These are phyloP conservation scores for Bertia moriformis DNA, from an alignment of 2,329 filamentous ascomycete species.

Conservation along the genomic window DNA sequence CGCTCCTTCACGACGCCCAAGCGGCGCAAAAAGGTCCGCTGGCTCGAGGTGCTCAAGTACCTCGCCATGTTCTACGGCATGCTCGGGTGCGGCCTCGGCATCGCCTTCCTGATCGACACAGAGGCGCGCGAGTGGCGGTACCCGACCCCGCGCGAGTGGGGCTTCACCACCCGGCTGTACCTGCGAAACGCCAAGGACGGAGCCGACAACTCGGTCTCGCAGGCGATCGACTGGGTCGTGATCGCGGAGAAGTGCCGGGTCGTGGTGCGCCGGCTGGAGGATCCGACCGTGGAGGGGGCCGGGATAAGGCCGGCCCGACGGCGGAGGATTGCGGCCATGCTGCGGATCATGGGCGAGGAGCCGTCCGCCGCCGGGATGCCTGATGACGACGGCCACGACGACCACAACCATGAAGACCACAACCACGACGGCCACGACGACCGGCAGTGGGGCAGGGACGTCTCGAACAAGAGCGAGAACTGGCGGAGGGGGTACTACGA, in stretches of 20 bases:
- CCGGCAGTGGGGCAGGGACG: constrained; percentile 46
- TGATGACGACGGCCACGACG: too few relatives aligned
- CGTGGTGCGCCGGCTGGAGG: constrained; percentile 54
- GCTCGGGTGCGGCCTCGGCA: constrained; percentile 40
- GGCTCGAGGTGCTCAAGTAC: constrained; percentile 55
- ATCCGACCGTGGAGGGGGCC: too few relatives aligned
- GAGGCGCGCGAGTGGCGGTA: constrained; percentile 62
- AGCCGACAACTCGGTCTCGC: constrained; percentile 33
- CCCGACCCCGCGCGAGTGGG: constrained; percentile 75
- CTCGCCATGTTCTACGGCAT: constrained; percentile 51
- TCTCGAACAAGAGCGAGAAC: constrained; percentile 61
- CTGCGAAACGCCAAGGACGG: constrained; percentile 49
- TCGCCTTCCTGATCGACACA: constrained; percentile 53
- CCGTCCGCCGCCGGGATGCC: too few relatives aligned
- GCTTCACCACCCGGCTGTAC: constrained; percentile 51
- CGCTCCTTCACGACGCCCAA: too few relatives aligned
- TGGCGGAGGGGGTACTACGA: constrained; percentile 83
- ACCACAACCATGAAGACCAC: too few relatives aligned
- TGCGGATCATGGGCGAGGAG: too few relatives aligned
- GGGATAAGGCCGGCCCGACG: too few relatives aligned
- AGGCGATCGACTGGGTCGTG: constrained; percentile 53
- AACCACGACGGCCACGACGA: too few relatives aligned
- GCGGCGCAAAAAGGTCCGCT: constrained; percentile 56
- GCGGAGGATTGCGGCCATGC: too few relatives aligned
- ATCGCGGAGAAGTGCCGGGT: constrained; percentile 45